Base-by-base conservation (phyloP, 2,329 filamentous ascomycete genomes). In the Colletotrichum abscissum region DNA sequence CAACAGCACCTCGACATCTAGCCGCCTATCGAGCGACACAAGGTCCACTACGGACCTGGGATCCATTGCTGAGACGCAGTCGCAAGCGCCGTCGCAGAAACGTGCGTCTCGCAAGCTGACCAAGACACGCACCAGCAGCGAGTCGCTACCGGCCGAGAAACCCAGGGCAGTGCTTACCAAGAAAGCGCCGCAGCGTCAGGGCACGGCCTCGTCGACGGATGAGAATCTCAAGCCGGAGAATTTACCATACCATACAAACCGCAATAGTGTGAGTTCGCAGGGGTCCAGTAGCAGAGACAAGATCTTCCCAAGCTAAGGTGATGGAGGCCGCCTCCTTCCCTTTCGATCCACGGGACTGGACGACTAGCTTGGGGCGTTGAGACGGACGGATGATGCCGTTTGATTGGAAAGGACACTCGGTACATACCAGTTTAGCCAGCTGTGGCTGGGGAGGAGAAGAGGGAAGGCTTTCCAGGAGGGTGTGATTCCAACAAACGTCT, bases 51-150 rank as follows among this genome's bases (percentile, higher is more conserved):
- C 78, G 8, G 82, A 84, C 30, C 75, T 75, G 19, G 77, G 73
- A 3, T 80, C 79, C 2, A 74, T 78, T 11, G 75, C 77, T 63
- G 77, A 77, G 59, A 69, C 73, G 54, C 58, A 72, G 46, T 66
- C 68, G n/a, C 66, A 69, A 12, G 68, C 72, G 8, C 46, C 69
- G 8, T 75, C 76, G 33, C 79, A 79, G 22, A 85, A 82, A 73
- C 79, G 82, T n/a, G 79, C 80, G 59, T 82, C 81, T 46, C 82
- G 81, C 64, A 86, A 86, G 75, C 78, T 87, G 42, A 83, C 80
- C 24, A 87, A 87, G 78, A 80, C 75, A 64, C 82, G 84, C 30
- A 80, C 79, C 30, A 83, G 77, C 72, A 84, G 80, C 76, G 84
- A 85, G 19, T 38, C 52, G 71, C n/a, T 74, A 26, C 66, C 75